Base-by-base conservation (phyloP, 208 protist species). In the Endotrypanum monterogeii region DNA sequence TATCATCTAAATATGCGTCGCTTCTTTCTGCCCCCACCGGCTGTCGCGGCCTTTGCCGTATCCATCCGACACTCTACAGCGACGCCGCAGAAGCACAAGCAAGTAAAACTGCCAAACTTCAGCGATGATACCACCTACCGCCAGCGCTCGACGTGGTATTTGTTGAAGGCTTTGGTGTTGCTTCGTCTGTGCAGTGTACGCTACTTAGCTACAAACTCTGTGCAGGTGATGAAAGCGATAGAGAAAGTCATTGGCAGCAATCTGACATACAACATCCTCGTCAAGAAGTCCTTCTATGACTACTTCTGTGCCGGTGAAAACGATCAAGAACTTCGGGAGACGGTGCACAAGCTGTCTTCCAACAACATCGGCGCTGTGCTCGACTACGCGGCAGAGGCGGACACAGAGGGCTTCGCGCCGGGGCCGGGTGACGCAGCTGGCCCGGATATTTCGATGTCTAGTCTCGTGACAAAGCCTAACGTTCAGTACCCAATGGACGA, bases 221-320 rank as follows among this genome's bases (percentile, higher is more conserved):
- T 95, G 8, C 67, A 57, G 25, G 60, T 98, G 37, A 89, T 97
- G 82, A 91, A 90, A 67, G 46, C 74, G 25, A 69, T 85, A 25
- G 89, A 96, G 63, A 88, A 84, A 62, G 75, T 96, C 12, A 41
- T 98, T 2, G 96, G 94, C 41, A 80, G 70, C 12, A 85, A 73
- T 50, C 58, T 98, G 35, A 96, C 93, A 0, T 93, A 97, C 75
- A 83, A 85, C 35, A 63, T 92, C 25, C 52, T 90, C 5, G 90
- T 98, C 35, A 97, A 96, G 78, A 61, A 77, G 39, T 98, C 95
- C n/a, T 96, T 98, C 60, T 99, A 98, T 74, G 72, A 74, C 58
- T 96, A 98, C 75, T 99, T 98, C 73, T 98, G 97, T 76, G 98
- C 92, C 6, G 98, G 98, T n/a, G 94, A 96, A 74, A 90, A 93